Evolutionary conservation across 1,284 basidiomycete genomes (phyloP).

Genomic region (Porodaedalea pini): DNA sequence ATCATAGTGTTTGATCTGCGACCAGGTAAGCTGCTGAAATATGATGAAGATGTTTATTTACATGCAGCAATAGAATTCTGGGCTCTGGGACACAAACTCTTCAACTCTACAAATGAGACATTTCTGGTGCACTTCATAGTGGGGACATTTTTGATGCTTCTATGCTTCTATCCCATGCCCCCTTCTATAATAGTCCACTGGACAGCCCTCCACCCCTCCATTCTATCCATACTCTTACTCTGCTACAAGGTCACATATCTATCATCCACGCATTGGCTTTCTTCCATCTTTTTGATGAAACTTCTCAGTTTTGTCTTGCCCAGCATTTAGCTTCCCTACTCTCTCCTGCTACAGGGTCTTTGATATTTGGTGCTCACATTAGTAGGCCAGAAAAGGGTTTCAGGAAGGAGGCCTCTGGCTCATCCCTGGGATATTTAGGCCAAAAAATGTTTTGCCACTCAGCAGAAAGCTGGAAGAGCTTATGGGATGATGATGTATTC

Average conservation of each 20-base stretch:
- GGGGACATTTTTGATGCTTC: constrained; percentile 32
- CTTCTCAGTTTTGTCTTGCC: constrained; percentile 13
- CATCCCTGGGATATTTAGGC: too few species aligned
- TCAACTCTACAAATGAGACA: constrained; percentile 27
- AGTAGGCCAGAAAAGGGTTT: background rate
- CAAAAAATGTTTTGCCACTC: constrained; percentile 15
- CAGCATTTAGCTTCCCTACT: background rate
- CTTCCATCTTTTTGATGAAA: constrained; percentile 38
- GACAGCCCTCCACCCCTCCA: constrained; percentile 32
- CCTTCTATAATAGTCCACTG: too few species aligned
- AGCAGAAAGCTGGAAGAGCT: constrained; percentile 11
- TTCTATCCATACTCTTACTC: constrained; percentile 34
- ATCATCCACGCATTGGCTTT: constrained; percentile 32
- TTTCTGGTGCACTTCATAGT: constrained; percentile 33
- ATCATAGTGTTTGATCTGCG: constrained; percentile 26
- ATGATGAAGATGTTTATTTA: background rate
- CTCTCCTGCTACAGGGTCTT: background rate
- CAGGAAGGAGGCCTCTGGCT: background rate
- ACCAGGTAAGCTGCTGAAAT: constrained; percentile 15
- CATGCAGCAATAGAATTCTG: constrained; percentile 31
- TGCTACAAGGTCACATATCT: constrained; percentile 30
- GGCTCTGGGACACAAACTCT: constrained; percentile 34
- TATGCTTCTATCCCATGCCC: constrained; percentile 25
- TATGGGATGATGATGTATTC: constrained; percentile 10
- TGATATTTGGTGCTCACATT: background rate